phyloP scores from a whole-genome alignment of 192 early-diverging fungal species.

The Coemansia aciculifera region DNA sequence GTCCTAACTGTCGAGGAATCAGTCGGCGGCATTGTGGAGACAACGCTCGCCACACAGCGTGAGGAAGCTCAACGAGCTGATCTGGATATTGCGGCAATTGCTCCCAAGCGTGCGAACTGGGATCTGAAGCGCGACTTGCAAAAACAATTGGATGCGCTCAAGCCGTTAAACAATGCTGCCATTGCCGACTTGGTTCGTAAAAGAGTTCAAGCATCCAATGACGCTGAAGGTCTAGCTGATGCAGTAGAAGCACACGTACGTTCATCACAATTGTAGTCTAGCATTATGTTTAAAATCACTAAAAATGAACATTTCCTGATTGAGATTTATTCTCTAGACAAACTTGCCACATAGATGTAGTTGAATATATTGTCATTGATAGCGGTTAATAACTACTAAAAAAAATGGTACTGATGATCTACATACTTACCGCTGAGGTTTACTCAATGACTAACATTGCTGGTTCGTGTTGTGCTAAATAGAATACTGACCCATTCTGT shows the following conservation, averaged over 20 bases:
- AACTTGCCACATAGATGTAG: background rate
- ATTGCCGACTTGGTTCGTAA: conserved; percentile 78
- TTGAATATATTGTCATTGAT: background rate
- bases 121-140: conserved; percentile 88
- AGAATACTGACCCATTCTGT: no score
- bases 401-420: background rate
- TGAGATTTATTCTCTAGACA: background rate
- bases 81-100: conserved; percentile 74
- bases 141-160: conserved; percentile 69
- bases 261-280: background rate
- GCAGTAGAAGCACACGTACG: conserved; percentile 25
- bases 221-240: conserved; percentile 14
- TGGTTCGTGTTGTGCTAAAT: no score
- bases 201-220: conserved; percentile 32
- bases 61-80: conserved; percentile 6
- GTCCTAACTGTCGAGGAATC: conserved; percentile 2
- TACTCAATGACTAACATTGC: background rate
- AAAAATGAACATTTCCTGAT: background rate
- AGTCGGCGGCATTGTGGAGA: conserved; percentile 21
- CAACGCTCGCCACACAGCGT: conserved; percentile 14
- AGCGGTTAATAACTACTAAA: background rate
- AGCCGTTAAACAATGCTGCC: conserved; percentile 67
- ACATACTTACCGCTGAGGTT: background rate
- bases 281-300: background rate
- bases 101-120: conserved; percentile 87